These are phyloP conservation scores for Torrubiellomyces zombiae DNA, from an alignment of 2,329 filamentous ascomycete species.

Conservation along the genomic window DNA sequence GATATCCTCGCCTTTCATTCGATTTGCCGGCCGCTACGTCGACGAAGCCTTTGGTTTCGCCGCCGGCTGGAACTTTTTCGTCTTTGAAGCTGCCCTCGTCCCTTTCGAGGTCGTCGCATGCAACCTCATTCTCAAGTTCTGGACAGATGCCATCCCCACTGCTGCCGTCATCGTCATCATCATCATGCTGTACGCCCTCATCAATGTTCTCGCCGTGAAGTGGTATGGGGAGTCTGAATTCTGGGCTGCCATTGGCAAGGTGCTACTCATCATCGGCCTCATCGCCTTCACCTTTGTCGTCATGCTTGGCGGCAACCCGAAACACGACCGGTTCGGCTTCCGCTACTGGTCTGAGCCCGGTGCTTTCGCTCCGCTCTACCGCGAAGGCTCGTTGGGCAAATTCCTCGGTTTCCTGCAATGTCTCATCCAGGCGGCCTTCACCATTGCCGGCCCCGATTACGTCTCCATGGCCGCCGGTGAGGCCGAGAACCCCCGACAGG, in stretches of 20 bases:
- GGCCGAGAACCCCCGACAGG: conserved; percentile 49
- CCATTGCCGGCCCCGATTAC: conserved; percentile 51
- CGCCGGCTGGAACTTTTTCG: conserved; percentile 58
- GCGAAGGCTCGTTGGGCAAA: conserved; percentile 46
- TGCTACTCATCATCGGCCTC: conserved; percentile 54
- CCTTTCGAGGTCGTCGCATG: conserved; percentile 52
- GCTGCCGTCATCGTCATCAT: conserved; percentile 44
- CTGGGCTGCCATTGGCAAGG: conserved; percentile 53
- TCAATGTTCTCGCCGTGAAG: conserved; percentile 59
- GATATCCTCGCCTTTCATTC: conserved; percentile 63
- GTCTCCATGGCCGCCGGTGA: conserved; percentile 55
- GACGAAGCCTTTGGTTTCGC: conserved; percentile 61
- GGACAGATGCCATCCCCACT: conserved; percentile 42
- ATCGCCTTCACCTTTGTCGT: conserved; percentile 65
- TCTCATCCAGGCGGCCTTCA: conserved; percentile 53
- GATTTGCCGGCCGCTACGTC: conserved; percentile 58
- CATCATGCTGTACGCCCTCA: conserved; percentile 25
- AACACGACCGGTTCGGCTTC: conserved; percentile 57
- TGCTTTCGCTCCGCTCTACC: conserved; percentile 50
- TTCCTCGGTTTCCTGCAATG: conserved; percentile 65
- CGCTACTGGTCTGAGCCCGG: conserved; percentile 50
- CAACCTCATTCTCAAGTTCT: conserved; percentile 45
- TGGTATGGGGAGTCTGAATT: conserved; percentile 71
- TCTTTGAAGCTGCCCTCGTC: conserved; percentile 51
- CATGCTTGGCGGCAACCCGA: conserved; percentile 70